phyloP scores from a whole-genome alignment of 805 yeast species.

The Lipomyces anomalus region DNA sequence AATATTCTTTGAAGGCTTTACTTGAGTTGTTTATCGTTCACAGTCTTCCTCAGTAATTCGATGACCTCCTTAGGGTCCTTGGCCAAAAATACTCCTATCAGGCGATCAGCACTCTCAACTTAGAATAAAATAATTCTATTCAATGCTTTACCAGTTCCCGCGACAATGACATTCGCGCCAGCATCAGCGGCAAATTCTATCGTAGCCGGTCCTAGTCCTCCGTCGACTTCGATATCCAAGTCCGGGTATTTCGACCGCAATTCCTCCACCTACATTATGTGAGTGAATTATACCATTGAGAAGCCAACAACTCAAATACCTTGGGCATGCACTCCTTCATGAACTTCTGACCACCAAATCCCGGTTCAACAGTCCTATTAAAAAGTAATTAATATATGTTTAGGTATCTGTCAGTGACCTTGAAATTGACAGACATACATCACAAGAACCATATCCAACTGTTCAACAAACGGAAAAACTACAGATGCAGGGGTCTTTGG shows the following conservation, averaged over 20 bases:
- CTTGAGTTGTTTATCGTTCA: conserved; percentile 35
- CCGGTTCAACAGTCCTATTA: conserved; percentile 82
- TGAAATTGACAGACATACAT: conserved; percentile 43
- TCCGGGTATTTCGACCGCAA: conserved; percentile 70
- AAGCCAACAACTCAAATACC: conserved; percentile 34
- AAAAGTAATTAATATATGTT: not conserved
- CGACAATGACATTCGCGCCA: conserved; percentile 97
- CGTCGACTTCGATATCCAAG: conserved; percentile 91
- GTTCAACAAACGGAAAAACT: conserved; percentile 64
- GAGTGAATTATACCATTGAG: not conserved
- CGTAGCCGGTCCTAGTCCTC: conserved; percentile 85
- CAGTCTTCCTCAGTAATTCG: conserved; percentile 57
- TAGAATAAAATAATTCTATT: not conserved
- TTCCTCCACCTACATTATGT: conserved; percentile 40
- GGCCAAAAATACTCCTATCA: conserved; percentile 77
- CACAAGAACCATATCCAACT: conserved; percentile 87
- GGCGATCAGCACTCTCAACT: not conserved
- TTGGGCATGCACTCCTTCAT: conserved; percentile 96
- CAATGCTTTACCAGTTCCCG: conserved; percentile 50
- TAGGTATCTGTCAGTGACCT: not conserved
- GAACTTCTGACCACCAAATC: conserved; percentile 97
- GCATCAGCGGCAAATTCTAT: conserved; percentile 87
- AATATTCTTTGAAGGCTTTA: too few relatives aligned
- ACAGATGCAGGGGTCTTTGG: conserved; percentile 89
- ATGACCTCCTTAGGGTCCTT: conserved; percentile 73